Conservation (phyloP, 176 grass and related monocot species). For the Rhynchospora breviuscula region DNA sequence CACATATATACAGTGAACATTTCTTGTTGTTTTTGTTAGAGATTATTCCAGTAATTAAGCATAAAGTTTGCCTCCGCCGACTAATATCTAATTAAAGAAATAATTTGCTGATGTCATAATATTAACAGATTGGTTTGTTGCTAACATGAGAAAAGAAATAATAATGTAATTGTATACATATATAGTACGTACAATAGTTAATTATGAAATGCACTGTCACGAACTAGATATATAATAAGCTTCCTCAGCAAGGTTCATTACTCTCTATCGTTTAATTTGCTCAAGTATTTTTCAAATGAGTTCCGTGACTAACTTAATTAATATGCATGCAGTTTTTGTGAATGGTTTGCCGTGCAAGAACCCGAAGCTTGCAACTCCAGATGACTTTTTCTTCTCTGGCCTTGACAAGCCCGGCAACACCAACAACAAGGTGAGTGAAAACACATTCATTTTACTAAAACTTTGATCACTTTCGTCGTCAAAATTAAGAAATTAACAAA, state of each 20-base stretch:
- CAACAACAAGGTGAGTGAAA: slow-evolving; percentile 5
- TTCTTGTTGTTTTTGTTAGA: background rate
- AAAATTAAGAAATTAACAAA: background rate
- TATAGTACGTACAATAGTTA: background rate
- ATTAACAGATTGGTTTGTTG: background rate
- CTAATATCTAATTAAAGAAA: background rate
- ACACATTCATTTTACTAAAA: background rate
- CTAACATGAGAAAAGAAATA: background rate
- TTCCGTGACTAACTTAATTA: background rate
- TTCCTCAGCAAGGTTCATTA: background rate
- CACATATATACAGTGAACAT: background rate
- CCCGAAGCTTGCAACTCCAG: background rate
- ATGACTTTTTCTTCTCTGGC: slow-evolving; percentile 39
- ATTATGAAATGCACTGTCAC: background rate
- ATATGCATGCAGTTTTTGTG: slow-evolving; percentile 25
- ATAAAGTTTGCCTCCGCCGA: background rate
- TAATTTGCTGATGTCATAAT: background rate
- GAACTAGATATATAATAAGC: background rate
- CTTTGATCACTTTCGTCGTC: background rate
- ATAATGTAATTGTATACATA: background rate
- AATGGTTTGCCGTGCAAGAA: slow-evolving; percentile 39
- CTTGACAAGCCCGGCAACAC: slow-evolving; percentile 25
- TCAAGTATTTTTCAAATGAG: background rate
- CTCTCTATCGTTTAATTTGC: background rate
- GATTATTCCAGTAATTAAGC: background rate